Conservation (phyloP, 2,329 filamentous ascomycete species). For the Diaporthe sp. region DNA sequence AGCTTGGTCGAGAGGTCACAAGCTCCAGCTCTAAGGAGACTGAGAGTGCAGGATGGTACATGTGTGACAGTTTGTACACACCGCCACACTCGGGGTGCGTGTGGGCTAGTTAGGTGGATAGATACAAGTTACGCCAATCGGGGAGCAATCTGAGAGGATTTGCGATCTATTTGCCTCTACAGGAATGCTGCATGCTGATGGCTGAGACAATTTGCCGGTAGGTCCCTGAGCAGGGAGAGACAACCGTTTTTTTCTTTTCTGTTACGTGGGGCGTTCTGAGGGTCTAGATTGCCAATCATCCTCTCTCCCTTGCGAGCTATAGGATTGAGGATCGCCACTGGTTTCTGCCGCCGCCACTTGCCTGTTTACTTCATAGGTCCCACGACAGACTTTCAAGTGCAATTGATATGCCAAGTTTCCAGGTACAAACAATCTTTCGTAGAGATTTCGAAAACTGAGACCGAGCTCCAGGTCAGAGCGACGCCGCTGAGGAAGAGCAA, state of each 20-base stretch:
- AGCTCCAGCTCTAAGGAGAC: background rate
- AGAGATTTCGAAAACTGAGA: background rate
- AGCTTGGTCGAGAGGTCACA: background rate
- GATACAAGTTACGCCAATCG: too few species aligned
- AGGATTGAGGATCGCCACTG: background rate
- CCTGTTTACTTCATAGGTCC: background rate
- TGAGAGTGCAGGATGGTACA: background rate
- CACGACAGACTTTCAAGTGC: too few species aligned
- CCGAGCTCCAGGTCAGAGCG: background rate
- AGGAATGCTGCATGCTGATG: background rate
- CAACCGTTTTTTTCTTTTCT: background rate
- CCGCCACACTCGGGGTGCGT: too few species aligned
- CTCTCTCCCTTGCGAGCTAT: background rate
- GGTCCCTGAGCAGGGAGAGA: slow-evolving; percentile 7
- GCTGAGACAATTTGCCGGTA: background rate
- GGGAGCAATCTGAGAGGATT: background rate
- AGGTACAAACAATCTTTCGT: too few species aligned
- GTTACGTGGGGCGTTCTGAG: background rate
- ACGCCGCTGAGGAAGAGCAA: background rate
- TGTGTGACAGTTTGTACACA: too few species aligned
- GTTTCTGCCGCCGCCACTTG: background rate
- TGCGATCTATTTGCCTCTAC: background rate
- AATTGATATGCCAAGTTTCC: background rate
- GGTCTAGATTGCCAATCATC: background rate
- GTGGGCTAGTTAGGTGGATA: background rate